A percentile compares a stretch with the other conserved stretches of the same genome.
Evolutionary conservation across 371 early-diverging fungal genomes (phyloP).

Genomic region (Dichotomocladium elegans): DNA sequence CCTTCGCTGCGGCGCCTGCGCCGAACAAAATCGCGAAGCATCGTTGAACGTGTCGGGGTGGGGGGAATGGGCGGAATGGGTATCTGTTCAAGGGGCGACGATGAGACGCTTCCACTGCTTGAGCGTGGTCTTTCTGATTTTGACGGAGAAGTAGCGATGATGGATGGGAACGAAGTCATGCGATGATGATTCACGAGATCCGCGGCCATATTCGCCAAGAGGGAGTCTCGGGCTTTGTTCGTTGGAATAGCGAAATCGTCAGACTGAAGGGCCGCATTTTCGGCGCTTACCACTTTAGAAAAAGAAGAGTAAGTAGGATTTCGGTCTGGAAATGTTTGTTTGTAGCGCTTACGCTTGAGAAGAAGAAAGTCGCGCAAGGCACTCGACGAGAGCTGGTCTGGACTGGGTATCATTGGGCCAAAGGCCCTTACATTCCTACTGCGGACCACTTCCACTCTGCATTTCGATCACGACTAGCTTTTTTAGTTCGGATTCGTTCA

Average conservation of each 20-base stretch:
- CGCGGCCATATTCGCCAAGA: constrained; percentile 16
- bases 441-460: background rate
- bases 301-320: background rate
- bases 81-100: background rate
- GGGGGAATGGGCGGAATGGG: constrained; percentile 2
- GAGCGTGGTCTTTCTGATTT: background rate
- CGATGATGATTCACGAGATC: too few relatives aligned
- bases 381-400: background rate
- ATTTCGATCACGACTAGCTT: background rate
- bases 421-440: background rate
- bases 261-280: constrained; percentile 72
- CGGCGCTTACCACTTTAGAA: constrained; percentile 64
- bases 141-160: background rate
- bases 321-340: too few relatives aligned
- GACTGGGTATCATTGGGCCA: background rate
- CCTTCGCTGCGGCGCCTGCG: constrained; percentile 7
- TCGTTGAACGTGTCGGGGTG: constrained; percentile 2
- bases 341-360: constrained; percentile 1
- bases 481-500: too few relatives aligned
- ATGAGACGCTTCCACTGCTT: background rate
- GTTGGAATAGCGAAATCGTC: constrained; percentile 56
- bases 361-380: background rate
- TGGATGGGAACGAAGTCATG: background rate
- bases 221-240: constrained; percentile 46
- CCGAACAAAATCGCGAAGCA: constrained; percentile 2